These are phyloP conservation scores for Yueomyces sp. DNA, from an alignment of 805 yeast genomes.

Conservation along the genomic window DNA sequence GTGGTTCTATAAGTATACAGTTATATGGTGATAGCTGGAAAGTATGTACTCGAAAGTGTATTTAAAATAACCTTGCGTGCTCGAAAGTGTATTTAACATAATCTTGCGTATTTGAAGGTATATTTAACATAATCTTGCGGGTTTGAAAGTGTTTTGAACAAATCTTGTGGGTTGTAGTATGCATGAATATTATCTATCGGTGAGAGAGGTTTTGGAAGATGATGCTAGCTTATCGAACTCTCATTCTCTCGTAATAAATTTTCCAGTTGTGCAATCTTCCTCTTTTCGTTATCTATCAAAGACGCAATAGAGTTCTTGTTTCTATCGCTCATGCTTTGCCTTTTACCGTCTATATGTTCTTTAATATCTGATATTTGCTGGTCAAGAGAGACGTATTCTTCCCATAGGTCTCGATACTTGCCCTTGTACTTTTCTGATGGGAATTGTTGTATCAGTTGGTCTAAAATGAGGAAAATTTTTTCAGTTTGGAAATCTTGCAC, in stretches of 20 bases:
- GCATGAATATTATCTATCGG: too few species aligned
- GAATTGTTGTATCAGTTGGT: slow-evolving; percentile 24
- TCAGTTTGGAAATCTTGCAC: slow-evolving; percentile 26
- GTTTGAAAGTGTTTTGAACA: too few species aligned
- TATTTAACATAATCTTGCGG: too few species aligned
- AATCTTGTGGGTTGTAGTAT: too few species aligned
- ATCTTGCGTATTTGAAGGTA: too few species aligned
- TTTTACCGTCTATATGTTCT: slow-evolving; percentile 13
- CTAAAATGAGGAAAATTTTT: slow-evolving; percentile 14
- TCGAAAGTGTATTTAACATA: too few species aligned
- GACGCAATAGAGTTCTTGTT: slow-evolving; percentile 21
- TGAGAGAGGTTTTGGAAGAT: not conserved
- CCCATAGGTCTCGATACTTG: slow-evolving; percentile 30
- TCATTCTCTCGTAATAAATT: not conserved
- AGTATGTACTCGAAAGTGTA: too few species aligned
- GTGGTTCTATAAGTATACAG: too few species aligned
- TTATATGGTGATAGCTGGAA: too few species aligned
- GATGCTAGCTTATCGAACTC: not conserved
- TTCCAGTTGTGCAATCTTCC: slow-evolving; percentile 2
- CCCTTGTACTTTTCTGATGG: slow-evolving; percentile 28
- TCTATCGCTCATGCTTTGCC: slow-evolving; percentile 15
- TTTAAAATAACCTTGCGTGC: too few species aligned
- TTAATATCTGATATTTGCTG: slow-evolving; percentile 23
- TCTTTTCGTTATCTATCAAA: slow-evolving; percentile 12
- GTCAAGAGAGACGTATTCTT: slow-evolving; percentile 31